Base-by-base conservation (phyloP, 352 stramenopile species). In the Peronospora destructor region DNA sequence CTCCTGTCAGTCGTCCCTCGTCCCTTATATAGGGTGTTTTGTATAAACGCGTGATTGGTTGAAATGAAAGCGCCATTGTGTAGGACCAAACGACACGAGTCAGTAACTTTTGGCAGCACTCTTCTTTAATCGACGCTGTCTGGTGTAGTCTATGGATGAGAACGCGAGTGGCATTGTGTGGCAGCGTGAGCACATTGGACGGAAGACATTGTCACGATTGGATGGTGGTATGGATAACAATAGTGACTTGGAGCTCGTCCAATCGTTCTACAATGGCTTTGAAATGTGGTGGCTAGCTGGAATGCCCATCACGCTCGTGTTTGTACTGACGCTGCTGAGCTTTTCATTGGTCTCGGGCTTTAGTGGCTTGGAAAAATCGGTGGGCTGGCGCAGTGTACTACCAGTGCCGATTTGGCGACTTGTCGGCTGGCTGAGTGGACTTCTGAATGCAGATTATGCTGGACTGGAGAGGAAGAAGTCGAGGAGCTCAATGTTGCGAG, bases 251-350 rank as follows among this genome's bases (percentile, higher is more conserved):
- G 29, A 64, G 56, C 49, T 90, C 45, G 73, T 41, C 49, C 48
- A 71, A 30, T 70, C 62, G 33, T 73, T 90, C 50, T 71, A 90
- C 68, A 90, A 90, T 50, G 79, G 79, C 62, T 90, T 90, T 41
- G 79, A 90, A 61, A 84, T 90, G 59, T 90, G 79, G 79, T 90
- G 79, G 79, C 71, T 90, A 46, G 79, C 79, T 4, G 79, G 79
- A 28, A 87, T 90, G 79, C 79, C 79, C 45, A 69, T 90, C 34
- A 59, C 67, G 47, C 60, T 90, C 41, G 74, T 81, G 28, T 85
- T 86, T 28, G 48, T 86, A 48, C 64, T 90, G 33, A 87, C 75
- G 49, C 59, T 87, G 39, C 59, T 90, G 34, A 87, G 74, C 59
- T 68, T 90, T 57, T 90, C 76, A 45, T 58, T 90, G 34, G 73